Conservation (phyloP, 805 yeast species). For the Candida parachauliodes region DNA sequence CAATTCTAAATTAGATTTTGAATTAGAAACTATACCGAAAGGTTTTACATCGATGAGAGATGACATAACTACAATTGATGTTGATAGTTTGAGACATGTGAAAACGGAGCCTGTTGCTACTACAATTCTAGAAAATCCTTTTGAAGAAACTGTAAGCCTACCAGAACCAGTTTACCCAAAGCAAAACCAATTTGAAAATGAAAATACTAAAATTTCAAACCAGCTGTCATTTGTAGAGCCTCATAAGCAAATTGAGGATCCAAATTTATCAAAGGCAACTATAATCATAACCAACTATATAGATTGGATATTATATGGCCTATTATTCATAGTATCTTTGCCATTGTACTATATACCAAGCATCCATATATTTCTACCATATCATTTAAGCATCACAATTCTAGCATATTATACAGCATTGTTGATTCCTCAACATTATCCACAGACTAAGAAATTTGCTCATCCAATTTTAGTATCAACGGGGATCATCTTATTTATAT, state of each 20-base stretch:
- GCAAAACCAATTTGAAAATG: constrained; percentile 8
- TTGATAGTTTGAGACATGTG: constrained; percentile 15
- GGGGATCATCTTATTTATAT: constrained; percentile 57
- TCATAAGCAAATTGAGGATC: constrained; percentile 3
- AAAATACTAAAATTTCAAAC: not conserved
- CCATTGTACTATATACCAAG: constrained; percentile 53
- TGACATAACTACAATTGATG: constrained; percentile 39
- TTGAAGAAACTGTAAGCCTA: constrained; percentile 9
- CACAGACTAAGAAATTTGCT: constrained; percentile 47
- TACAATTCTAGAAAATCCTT: constrained; percentile 16
- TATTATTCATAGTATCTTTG: constrained; percentile 51
- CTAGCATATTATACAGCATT: constrained; percentile 51
- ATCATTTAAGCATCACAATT: constrained; percentile 60
- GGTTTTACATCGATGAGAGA: constrained; percentile 22
- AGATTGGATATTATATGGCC: constrained; percentile 51
- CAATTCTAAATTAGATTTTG: too few species aligned
- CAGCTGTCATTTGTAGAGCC: not conserved
- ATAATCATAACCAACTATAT: constrained; percentile 41
- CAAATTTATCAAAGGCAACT: constrained; percentile 18
- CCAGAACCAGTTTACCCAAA: constrained; percentile 15
- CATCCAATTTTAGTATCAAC: constrained; percentile 75
- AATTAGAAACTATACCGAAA: constrained; percentile 7
- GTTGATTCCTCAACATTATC: constrained; percentile 41
- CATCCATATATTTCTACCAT: constrained; percentile 53
- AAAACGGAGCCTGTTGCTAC: constrained; percentile 13